phyloP scores from a whole-genome alignment of 768 basidiomycete species.

The Hemileccinum rubropunctum region DNA sequence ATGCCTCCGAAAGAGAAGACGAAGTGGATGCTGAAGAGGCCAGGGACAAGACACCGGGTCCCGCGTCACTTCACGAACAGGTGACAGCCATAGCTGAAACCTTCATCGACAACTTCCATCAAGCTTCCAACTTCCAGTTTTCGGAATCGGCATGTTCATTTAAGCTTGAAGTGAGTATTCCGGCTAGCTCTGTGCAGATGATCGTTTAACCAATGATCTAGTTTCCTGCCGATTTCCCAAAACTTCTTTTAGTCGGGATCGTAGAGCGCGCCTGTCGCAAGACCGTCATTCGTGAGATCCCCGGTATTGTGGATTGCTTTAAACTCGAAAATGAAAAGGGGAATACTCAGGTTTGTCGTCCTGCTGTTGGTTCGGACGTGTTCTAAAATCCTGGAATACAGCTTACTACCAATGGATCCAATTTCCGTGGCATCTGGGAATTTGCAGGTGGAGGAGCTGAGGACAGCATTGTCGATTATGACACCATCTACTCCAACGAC shows the following conservation, averaged over 20 bases:
- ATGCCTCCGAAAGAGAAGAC: conserved; percentile 48
- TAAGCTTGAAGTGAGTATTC: conserved; percentile 69
- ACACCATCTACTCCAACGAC: conserved; percentile 90
- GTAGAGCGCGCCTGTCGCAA: conserved; percentile 83
- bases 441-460: conserved; percentile 51
- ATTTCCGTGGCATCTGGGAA: conserved; percentile 86
- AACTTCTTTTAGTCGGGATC: conserved; percentile 90
- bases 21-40: conserved; percentile 32
- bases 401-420: conserved; percentile 91
- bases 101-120: conserved; percentile 59
- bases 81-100: conserved; percentile 43
- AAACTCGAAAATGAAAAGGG: conserved; percentile 52
- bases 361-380: background rate
- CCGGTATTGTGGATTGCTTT: conserved; percentile 87
- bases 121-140: conserved; percentile 74
- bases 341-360: conserved; percentile 41
- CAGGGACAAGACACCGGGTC: conserved; percentile 16
- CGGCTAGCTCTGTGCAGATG: background rate
- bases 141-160: conserved; percentile 66
- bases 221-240: conserved; percentile 88
- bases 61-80: conserved; percentile 37
- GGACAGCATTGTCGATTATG: conserved; percentile 66
- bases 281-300: conserved; percentile 87
- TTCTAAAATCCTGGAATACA: conserved; percentile 27
- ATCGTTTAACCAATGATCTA: conserved; percentile 29